phyloP scores from a whole-genome alignment of 2,329 filamentous ascomycete genomes.

The Epichloe uncinata region DNA sequence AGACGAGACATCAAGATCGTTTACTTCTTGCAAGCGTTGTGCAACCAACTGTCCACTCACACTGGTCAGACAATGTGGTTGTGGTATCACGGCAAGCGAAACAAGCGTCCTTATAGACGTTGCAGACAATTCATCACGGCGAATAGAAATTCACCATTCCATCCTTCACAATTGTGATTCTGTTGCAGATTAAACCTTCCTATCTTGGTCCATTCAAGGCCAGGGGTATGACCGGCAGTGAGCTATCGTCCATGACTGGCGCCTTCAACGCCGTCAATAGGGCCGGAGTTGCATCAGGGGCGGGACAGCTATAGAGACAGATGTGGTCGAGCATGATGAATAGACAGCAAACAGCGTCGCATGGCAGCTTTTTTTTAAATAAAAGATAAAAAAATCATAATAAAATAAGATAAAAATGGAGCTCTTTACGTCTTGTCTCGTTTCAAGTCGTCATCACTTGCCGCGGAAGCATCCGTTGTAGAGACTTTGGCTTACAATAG shows the following conservation, averaged over 20 bases:
- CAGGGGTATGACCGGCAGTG: not conserved
- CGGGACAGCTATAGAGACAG: not conserved
- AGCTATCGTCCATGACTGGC: not conserved
- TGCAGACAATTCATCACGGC: not conserved
- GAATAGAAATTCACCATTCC: not conserved
- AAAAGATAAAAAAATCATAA: too few species aligned
- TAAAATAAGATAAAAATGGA: not conserved
- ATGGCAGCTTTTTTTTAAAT: not conserved
- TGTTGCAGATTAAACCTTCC: not conserved
- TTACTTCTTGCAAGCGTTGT: not conserved
- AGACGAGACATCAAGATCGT: not conserved
- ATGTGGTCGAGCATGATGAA: not conserved
- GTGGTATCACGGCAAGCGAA: conserved; percentile 3
- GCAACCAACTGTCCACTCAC: not conserved
- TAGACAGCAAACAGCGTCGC: conserved; percentile 2
- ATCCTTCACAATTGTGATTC: not conserved
- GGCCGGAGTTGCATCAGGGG: not conserved
- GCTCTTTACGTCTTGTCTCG: too few species aligned
- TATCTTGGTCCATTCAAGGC: not conserved
- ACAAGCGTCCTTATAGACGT: conserved; percentile 1
- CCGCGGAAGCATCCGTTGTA: conserved; percentile 1
- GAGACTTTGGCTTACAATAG: conserved; percentile 2
- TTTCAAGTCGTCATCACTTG: not conserved
- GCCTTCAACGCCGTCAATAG: not conserved
- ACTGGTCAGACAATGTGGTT: not conserved